Evolutionary conservation across 257 asterid species (phyloP).

Genomic region (Voacanga thouarsii): DNA sequence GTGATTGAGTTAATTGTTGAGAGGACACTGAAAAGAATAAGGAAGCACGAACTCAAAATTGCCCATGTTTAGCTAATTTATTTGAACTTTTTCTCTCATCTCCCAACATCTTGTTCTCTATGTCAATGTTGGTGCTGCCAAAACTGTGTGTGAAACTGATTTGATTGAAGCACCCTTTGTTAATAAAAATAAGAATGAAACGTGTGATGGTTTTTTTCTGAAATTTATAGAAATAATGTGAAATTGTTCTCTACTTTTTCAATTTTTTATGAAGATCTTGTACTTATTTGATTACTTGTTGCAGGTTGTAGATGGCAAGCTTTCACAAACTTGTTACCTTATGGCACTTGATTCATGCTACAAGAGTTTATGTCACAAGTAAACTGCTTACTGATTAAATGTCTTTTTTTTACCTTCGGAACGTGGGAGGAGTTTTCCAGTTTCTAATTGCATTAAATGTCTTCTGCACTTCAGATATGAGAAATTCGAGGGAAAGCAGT

Average conservation of each 20-base stretch:
- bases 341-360: constrained; percentile 98
- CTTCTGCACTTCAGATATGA: constrained; percentile 51
- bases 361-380: constrained; percentile 77
- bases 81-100: background rate
- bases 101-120: background rate
- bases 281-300: constrained; percentile 13
- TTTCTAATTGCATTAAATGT: constrained; percentile 24
- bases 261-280: background rate
- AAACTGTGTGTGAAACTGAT: background rate
- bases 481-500: constrained; percentile 77
- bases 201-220: background rate
- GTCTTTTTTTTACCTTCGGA: background rate
- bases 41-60: background rate
- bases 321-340: constrained; percentile 97
- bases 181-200: background rate
- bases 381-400: constrained; percentile 18
- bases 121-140: background rate
- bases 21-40: background rate
- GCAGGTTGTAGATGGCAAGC: constrained; percentile 99
- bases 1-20: background rate
- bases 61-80: background rate
- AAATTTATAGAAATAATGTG: background rate
- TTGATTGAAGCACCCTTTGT: background rate
- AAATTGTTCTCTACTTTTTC: constrained; percentile 4
- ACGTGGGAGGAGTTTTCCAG: background rate